Percentiles rank a stretch among this genome's conserved stretches.
Evolutionary conservation across 1,139 yeast species (phyloP).

Genomic region (Yamadazyma dendronema): DNA sequence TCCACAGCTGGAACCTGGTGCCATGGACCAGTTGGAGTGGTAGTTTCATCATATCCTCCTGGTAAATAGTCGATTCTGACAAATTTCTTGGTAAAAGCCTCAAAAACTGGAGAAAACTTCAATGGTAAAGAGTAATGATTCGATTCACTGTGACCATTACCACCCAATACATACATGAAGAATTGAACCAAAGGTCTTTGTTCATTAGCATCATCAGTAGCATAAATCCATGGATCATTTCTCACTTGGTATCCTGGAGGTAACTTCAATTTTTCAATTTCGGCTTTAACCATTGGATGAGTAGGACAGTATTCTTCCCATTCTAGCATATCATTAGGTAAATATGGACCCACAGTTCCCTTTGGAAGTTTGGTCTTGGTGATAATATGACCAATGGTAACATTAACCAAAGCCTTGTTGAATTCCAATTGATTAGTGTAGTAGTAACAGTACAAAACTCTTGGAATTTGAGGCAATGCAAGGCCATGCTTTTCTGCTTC

Average conservation of each 20-base stretch:
- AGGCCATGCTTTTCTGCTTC: constrained; percentile 67
- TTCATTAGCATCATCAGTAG: constrained; percentile 66
- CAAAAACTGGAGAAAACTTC: constrained; percentile 80
- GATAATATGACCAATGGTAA: constrained; percentile 61
- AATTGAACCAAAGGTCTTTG: constrained; percentile 66
- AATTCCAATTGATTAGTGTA: constrained; percentile 56
- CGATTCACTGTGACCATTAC: constrained; percentile 69
- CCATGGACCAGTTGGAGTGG: constrained; percentile 61
- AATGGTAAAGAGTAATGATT: constrained; percentile 85
- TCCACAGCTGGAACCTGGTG: constrained; percentile 60
- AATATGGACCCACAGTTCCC: constrained; percentile 72
- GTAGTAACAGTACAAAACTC: constrained; percentile 69
- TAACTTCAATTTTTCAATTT: constrained; percentile 60
- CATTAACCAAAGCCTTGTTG: constrained; percentile 73
- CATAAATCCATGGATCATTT: constrained; percentile 88
- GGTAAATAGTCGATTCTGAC: constrained; percentile 81
- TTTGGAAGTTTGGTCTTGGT: constrained; percentile 55
- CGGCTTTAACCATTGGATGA: constrained; percentile 62
- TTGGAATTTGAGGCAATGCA: constrained; percentile 55
- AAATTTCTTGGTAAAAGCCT: constrained; percentile 60
- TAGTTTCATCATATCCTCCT: constrained; percentile 64
- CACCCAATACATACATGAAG: constrained; percentile 74
- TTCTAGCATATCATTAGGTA: constrained; percentile 63
- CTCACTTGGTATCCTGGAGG: constrained; percentile 58
- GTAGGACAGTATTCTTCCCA: constrained; percentile 50